Evolutionary conservation across 306 rosid genomes (phyloP), one percentile per base, ranked within the genome.

Genomic region (Astragalus glycyphyllos): DNA sequence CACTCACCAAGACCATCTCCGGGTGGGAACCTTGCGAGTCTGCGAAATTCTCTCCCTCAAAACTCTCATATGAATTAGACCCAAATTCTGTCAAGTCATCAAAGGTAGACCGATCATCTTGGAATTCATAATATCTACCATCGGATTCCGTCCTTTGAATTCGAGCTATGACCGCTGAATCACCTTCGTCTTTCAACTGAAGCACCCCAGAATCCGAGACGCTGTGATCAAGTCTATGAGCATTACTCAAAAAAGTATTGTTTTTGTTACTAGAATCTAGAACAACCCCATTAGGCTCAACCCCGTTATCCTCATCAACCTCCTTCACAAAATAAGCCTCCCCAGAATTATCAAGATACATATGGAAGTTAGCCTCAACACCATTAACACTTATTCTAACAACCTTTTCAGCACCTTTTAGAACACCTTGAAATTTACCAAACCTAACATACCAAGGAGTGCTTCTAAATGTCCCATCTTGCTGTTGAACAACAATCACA

Each of bases 341-440:
- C 12, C 98, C 98, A 0, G 97, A 90, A 76, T 93, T 88, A 69
- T 90, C 97, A 68, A 93, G 97, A 77, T 81, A 86, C 98, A 93
- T 93, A 54, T 89, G 97, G 71, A 93, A 93, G 68, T 87, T 82
- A 26, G 97, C 88, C 71, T 93, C 94, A 11, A 77, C 75, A 17
- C 90, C 97, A 82, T 93, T 93, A 63, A 93, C 98, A 62, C 81
- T 72, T 32, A 93, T 87, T 23, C 69, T 55, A 38, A 93, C 98
- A 75, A 88, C 61, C 82, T 93, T 90, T 73, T 93, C 98, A 3
- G 86, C 84, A 57, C 96, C 96, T 81, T 93, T 93, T 3, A 93
- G 84, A 83, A 93, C 98, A 44, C 98, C 98, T 80, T 93, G 98
- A 79, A 93, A 93, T 68, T 93, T 93, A 78, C 98, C 98, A 71